Conservation (phyloP, 2,329 filamentous ascomycete genomes). For the Volutella citrinella region DNA sequence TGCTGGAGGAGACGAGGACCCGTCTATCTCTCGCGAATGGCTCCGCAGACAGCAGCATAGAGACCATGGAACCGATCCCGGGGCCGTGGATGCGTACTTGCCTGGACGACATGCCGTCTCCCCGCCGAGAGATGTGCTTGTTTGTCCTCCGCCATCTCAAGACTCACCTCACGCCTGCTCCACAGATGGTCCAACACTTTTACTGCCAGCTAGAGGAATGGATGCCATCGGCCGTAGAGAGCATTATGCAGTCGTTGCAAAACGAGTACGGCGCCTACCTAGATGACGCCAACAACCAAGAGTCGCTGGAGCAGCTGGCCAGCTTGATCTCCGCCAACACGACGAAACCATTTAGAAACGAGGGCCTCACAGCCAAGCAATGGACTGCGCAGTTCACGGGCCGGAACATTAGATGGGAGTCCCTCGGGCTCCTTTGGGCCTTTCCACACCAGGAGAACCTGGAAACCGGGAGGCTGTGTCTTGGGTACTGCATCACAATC, state of each 20-base stretch:
- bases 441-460: conserved; percentile 14
- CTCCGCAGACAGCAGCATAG: conserved; percentile 7
- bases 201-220: conserved; percentile 29
- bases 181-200: conserved; percentile 20
- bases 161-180: conserved; percentile 24
- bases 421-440: conserved; percentile 36
- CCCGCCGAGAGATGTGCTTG: conserved; percentile 35
- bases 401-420: conserved; percentile 40
- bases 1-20: conserved; percentile 40
- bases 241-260: conserved; percentile 32
- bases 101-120: conserved; percentile 19
- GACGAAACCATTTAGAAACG: conserved; percentile 31
- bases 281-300: conserved; percentile 15
- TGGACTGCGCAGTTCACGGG: conserved; percentile 41
- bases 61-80: conserved; percentile 6
- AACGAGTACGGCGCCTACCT: conserved; percentile 29
- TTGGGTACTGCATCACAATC: conserved; percentile 33
- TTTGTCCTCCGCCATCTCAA: conserved; percentile 36
- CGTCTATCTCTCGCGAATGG: conserved; percentile 34
- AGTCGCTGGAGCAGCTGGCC: conserved; percentile 35
- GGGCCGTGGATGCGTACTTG: conserved; percentile 6
- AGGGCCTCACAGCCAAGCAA: conserved; percentile 29
- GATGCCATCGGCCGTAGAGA: conserved; percentile 25
- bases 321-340: conserved; percentile 37
- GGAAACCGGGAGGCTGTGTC: conserved; percentile 8